Percentiles rank a stretch among this genome's conserved stretches.
Conservation (phyloP, 2,329 filamentous ascomycete genomes). For the Xylaria sp. region DNA sequence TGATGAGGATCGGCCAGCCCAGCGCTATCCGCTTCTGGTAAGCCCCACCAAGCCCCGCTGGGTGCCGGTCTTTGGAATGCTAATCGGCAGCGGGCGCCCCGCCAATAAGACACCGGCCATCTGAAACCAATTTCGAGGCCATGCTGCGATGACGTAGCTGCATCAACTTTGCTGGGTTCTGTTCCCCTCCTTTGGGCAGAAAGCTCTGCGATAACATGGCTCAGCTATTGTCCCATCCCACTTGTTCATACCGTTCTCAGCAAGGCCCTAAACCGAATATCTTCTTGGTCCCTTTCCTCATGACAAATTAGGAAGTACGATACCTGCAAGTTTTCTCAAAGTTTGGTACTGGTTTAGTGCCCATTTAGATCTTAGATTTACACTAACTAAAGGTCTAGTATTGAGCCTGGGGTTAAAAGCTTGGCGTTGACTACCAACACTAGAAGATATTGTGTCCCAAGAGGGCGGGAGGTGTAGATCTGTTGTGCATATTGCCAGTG, state of each 20-base stretch:
- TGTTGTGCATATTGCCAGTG: too few species aligned
- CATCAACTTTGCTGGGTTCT: neutral
- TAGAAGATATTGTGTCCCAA: neutral
- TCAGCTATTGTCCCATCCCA: neutral
- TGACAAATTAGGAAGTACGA: too few species aligned
- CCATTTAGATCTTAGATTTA: neutral
- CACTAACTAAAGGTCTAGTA: neutral
- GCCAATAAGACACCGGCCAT: constrained; percentile 23
- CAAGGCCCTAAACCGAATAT: too few species aligned
- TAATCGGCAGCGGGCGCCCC: neutral
- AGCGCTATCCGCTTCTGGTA: constrained; percentile 32
- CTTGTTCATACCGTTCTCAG: too few species aligned
- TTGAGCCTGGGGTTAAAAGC: too few species aligned
- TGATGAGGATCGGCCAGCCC: neutral
- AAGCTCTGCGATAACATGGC: neutral
- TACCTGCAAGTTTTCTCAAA: neutral
- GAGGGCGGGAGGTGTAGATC: neutral
- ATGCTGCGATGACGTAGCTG: constrained; percentile 27
- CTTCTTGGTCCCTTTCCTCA: neutral
- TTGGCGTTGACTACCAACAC: too few species aligned
- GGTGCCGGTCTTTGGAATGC: neutral
- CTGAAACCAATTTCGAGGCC: neutral
- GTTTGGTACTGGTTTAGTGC: neutral
- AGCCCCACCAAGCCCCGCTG: constrained; percentile 6
- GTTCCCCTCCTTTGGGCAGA: neutral